phyloP scores from a whole-genome alignment of 768 basidiomycete species.

The Thelephora aurantiotincta region DNA sequence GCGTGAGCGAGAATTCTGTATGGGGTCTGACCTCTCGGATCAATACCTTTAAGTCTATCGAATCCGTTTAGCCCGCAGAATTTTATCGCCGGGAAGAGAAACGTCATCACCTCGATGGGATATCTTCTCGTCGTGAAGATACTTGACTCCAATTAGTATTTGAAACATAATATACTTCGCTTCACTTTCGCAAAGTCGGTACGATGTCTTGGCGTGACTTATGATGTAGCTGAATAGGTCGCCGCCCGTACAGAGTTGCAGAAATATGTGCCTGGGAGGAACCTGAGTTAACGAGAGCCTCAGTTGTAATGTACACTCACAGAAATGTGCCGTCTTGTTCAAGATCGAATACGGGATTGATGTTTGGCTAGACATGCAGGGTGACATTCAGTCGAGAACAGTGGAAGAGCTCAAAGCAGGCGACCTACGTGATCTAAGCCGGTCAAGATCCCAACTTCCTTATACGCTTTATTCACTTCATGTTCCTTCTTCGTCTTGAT shows the following conservation, averaged over 20 bases:
- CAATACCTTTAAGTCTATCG: slow-evolving; percentile 56
- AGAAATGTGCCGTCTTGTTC: slow-evolving; percentile 17
- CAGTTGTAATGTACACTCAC: slow-evolving; percentile 6
- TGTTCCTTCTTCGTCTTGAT: slow-evolving; percentile 49
- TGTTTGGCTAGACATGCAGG: slow-evolving; percentile 44
- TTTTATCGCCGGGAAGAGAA: not conserved
- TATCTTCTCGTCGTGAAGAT: slow-evolving; percentile 57
- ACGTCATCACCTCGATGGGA: slow-evolving; percentile 60
- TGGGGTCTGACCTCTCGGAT: not conserved
- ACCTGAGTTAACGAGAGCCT: not conserved
- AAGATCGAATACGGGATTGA: slow-evolving; percentile 64
- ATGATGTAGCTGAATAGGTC: slow-evolving; percentile 82
- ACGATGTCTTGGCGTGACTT: slow-evolving; percentile 32
- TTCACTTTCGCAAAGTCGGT: slow-evolving; percentile 60
- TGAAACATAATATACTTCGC: slow-evolving; percentile 79
- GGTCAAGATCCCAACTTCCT: slow-evolving; percentile 64
- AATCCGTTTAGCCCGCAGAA: not conserved
- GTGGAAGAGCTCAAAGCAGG: not conserved
- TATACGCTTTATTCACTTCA: slow-evolving; percentile 52
- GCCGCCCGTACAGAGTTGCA: slow-evolving; percentile 75
- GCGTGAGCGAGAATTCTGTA: not conserved
- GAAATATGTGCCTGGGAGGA: slow-evolving; percentile 54
- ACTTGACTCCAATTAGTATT: slow-evolving; percentile 52
- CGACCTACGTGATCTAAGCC: slow-evolving; percentile 52
- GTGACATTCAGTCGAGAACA: not conserved